Evolutionary conservation across 441 rosid species (phyloP), one percentile per base, ranked within the genome.

Genomic region (Arabidopsis hybrid): DNA sequence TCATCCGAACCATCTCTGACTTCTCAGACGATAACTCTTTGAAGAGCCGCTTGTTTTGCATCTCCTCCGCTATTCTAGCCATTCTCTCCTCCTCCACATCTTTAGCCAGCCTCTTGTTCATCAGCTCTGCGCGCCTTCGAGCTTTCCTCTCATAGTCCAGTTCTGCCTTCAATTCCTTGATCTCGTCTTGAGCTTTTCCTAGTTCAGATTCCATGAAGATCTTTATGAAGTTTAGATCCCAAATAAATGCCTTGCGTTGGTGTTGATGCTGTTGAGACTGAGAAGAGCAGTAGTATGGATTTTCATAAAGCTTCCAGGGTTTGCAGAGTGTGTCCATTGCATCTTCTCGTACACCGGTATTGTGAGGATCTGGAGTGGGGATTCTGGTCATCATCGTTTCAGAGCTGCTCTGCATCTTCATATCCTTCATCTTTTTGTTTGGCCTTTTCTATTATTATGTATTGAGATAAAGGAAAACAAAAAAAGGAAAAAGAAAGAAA

Each of bases 291-390:
- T 82, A 91, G 83, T 80, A 85, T n/a, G 98, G 95, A 50, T 93
- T 91, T 4, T 84, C 84, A 81, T 93, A 91, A 74, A 87, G 85
- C 80, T 88, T 91, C 98, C 98, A 91, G 83, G 80, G 83, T 43
- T 60, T 75, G 64, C 50, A 68, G 32, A 58, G 40, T 1, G 76
- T 58, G 67, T 71, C 80, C 68, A 71, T 65, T 13, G 10, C 38
- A 52, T 34, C 60, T 36, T 65, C 65, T 29, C 0, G 14, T 51
- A 29, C 1, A 45, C 13, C 56, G 17, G 65, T 62, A 56, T 26
- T 18, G 5, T 50, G 61, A 64, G 36, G 71, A 71, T 70, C 76
- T 58, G 61, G 70, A 64, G 47, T 58, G 43, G 21, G 7, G 79
- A 63, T 64, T 69, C 79, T 49, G 39, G 60, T 63, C 46, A 47